phyloP scores from a whole-genome alignment of 768 basidiomycete genomes.

The Phylloporus arenicola region DNA sequence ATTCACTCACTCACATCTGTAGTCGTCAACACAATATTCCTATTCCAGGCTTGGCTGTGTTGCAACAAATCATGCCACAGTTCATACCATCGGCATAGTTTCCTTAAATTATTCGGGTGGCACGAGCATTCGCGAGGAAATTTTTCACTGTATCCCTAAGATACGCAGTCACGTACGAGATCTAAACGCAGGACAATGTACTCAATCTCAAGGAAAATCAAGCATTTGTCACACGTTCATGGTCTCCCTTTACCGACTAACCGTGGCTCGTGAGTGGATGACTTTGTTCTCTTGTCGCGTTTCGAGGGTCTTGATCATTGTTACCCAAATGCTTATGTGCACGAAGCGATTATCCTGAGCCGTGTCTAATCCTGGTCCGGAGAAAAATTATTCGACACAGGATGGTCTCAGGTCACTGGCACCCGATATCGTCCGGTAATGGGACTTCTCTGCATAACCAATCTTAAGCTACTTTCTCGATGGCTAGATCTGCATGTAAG shows the following conservation, averaged over 20 bases:
- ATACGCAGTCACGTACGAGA: neutral
- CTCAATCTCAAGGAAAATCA: neutral
- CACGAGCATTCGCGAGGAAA: neutral
- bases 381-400: too few relatives aligned
- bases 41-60: slow-evolving; percentile 25
- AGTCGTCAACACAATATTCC: slow-evolving; percentile 27
- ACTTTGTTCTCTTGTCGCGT: too few relatives aligned
- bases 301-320: too few relatives aligned
- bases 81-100: slow-evolving; percentile 16
- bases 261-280: too few relatives aligned
- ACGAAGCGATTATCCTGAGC: too few relatives aligned
- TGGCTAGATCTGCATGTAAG: too few relatives aligned
- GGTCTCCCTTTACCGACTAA: too few relatives aligned
- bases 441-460: too few relatives aligned
- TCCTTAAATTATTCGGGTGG: neutral
- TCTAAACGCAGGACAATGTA: neutral
- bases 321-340: too few relatives aligned
- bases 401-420: too few relatives aligned
- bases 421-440: too few relatives aligned
- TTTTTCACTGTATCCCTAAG: neutral
- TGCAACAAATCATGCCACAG: slow-evolving; percentile 18
- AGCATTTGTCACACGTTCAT: neutral
- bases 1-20: neutral
- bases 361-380: neutral
- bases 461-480: too few relatives aligned